phyloP scores from a whole-genome alignment of 106 monocot genomes.

The Triglochin maritima region DNA sequence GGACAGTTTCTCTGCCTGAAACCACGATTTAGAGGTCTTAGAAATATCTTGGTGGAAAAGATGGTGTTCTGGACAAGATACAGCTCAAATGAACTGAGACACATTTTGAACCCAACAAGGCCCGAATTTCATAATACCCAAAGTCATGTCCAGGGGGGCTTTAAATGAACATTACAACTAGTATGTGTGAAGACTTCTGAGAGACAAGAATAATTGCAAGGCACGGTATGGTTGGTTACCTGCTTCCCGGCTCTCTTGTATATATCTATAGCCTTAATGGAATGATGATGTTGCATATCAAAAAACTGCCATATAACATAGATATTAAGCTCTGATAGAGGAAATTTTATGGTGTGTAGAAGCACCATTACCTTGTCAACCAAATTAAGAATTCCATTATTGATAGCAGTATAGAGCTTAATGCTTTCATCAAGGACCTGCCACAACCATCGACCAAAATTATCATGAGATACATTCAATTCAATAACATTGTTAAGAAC shows the following conservation, averaged over 20 bases:
- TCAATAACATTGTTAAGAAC: background rate
- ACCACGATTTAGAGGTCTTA: background rate
- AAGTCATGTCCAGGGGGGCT: too few species aligned
- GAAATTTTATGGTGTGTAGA: background rate
- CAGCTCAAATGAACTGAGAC: too few species aligned
- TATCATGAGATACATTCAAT: background rate
- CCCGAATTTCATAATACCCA: too few species aligned
- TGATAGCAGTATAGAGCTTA: conserved; percentile 76
- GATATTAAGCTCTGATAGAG: background rate
- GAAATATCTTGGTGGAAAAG: too few species aligned
- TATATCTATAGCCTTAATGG: conserved; percentile 80
- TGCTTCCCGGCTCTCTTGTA: conserved; percentile 72
- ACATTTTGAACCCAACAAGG: too few species aligned
- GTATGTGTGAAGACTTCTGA: too few species aligned
- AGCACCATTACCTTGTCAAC: conserved; percentile 70
- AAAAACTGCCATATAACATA: conserved; percentile 56
- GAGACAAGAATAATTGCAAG: background rate
- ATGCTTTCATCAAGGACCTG: conserved; percentile 85
- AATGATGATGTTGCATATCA: conserved; percentile 91
- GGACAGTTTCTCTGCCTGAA: conserved; percentile 77
- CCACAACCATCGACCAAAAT: background rate
- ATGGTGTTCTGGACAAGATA: too few species aligned
- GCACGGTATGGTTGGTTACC: conserved; percentile 24
- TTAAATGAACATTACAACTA: too few species aligned
- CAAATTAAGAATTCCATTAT: conserved; percentile 76